phyloP scores from a whole-genome alignment of 805 yeast genomes.

The Starmerella etchellsii region DNA sequence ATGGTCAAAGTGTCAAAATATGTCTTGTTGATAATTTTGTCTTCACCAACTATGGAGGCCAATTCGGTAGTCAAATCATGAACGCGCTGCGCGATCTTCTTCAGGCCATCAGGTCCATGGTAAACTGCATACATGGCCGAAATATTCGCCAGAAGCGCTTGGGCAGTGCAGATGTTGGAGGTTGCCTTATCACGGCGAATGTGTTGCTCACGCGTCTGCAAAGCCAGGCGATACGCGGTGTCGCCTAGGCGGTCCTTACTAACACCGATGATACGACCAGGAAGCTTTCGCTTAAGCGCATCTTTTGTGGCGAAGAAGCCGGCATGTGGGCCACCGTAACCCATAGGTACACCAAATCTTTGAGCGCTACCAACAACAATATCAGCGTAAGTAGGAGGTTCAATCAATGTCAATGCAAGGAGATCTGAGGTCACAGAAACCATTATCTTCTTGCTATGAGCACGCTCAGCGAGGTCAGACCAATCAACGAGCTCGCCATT shows the following conservation, averaged over 20 bases:
- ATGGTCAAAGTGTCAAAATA: slow-evolving; percentile 87
- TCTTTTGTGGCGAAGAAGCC: slow-evolving; percentile 88
- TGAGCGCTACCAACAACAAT: slow-evolving; percentile 87
- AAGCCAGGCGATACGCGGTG: slow-evolving; percentile 79
- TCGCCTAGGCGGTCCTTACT: slow-evolving; percentile 85
- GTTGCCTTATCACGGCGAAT: slow-evolving; percentile 96
- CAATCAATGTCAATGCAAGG: slow-evolving; percentile 71
- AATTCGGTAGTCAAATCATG: slow-evolving; percentile 61
- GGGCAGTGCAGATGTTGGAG: slow-evolving; percentile 95
- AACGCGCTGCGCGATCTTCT: slow-evolving; percentile 62
- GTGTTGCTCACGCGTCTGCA: slow-evolving; percentile 97
- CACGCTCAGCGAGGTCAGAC: slow-evolving; percentile 43
- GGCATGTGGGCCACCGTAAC: slow-evolving; percentile 98
- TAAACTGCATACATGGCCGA: slow-evolving; percentile 92
- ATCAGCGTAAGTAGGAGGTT: slow-evolving; percentile 88
- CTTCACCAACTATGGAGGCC: slow-evolving; percentile 41
- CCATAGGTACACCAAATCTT: slow-evolving; percentile 95
- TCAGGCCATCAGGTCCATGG: slow-evolving; percentile 84
- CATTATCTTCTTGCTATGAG: slow-evolving; percentile 62
- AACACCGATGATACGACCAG: slow-evolving; percentile 90
- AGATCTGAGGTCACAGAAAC: slow-evolving; percentile 84
- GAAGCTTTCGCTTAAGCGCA: slow-evolving; percentile 76
- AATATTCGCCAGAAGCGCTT: slow-evolving; percentile 89
- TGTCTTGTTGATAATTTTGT: slow-evolving; percentile 38
- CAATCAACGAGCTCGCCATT: slow-evolving; percentile 56